Conservation (phyloP, 2,329 filamentous ascomycete species). For the Botrytis tulipae region DNA sequence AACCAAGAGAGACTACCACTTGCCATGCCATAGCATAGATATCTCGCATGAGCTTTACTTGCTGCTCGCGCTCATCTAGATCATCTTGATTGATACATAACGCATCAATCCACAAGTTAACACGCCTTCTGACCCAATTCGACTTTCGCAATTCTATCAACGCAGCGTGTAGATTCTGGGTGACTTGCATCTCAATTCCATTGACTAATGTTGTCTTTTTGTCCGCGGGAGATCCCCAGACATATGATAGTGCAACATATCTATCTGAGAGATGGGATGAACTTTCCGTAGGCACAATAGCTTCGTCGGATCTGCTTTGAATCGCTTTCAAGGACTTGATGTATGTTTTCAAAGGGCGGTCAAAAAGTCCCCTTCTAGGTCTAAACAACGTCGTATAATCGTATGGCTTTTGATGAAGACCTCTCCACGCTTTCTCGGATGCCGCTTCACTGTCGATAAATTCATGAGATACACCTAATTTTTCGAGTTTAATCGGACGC, state of each 20-base stretch:
- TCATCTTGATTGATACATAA: slow-evolving; percentile 25
- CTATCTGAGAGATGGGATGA: slow-evolving; percentile 3
- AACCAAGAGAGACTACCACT: slow-evolving; percentile 11
- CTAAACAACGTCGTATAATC: slow-evolving; percentile 11
- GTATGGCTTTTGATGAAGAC: not conserved
- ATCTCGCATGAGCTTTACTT: slow-evolving; percentile 22
- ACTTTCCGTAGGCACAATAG: no score
- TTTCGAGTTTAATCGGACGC: not conserved
- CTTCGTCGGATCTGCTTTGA: not conserved
- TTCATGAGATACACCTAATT: not conserved
- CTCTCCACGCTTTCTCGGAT: not conserved
- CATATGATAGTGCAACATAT: slow-evolving; percentile 16
- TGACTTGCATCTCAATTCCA: slow-evolving; percentile 9
- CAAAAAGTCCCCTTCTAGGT: slow-evolving; percentile 3
- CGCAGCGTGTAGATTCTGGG: slow-evolving; percentile 6
- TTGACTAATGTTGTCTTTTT: slow-evolving; percentile 15
- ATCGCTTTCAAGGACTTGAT: slow-evolving; percentile 1
- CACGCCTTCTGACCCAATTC: not conserved
- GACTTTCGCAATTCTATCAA: not conserved
- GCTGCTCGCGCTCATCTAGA: slow-evolving; percentile 19
- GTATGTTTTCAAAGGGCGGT: slow-evolving; percentile 9
- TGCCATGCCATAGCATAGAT: slow-evolving; percentile 21
- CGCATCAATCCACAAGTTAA: slow-evolving; percentile 22
- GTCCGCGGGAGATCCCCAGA: slow-evolving; percentile 9
- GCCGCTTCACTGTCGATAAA: not conserved